These are phyloP conservation scores for Rhododendron ovatum DNA, from an alignment of 148 eudicot genomes.

Conservation along the genomic window DNA sequence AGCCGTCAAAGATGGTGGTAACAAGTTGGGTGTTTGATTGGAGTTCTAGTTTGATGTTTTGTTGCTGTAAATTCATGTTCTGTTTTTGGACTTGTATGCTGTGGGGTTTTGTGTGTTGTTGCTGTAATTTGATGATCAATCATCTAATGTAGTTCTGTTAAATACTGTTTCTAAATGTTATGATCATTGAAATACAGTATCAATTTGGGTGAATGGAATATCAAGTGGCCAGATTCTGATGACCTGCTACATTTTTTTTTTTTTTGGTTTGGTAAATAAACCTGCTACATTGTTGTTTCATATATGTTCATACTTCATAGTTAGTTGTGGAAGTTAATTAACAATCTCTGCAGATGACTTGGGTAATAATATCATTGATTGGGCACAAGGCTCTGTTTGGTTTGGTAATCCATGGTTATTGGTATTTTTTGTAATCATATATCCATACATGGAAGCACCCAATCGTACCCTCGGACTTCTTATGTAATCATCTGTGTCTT, in stretches of 20 bases:
- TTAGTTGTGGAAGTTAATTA: background rate
- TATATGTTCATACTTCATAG: background rate
- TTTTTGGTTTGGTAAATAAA: background rate
- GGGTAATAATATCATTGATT: background rate
- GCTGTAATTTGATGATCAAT: slow-evolving; percentile 19
- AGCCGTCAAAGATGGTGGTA: slow-evolving; percentile 40
- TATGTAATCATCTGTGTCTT: background rate
- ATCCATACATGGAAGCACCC: background rate
- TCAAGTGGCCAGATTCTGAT: background rate
- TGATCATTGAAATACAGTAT: slow-evolving; percentile 30
- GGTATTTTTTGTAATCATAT: background rate
- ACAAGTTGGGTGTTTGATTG: slow-evolving; percentile 28
- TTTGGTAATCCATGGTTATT: background rate
- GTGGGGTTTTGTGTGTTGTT: slow-evolving; percentile 1
- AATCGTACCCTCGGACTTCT: background rate
- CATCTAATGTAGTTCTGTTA: slow-evolving; percentile 6
- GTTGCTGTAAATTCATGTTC: slow-evolving; percentile 30
- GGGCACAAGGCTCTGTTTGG: background rate
- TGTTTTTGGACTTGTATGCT: slow-evolving; percentile 13
- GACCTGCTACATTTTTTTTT: background rate
- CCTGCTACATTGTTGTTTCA: background rate
- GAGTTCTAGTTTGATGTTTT: slow-evolving; percentile 14
- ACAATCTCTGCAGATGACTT: background rate
- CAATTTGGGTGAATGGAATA: slow-evolving; percentile 13
- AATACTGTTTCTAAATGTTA: slow-evolving; percentile 11